Percentiles rank a stretch among this genome's conserved stretches.
Evolutionary conservation across 441 rosid genomes (phyloP).

Genomic region (Theobroma grandiflorum): DNA sequence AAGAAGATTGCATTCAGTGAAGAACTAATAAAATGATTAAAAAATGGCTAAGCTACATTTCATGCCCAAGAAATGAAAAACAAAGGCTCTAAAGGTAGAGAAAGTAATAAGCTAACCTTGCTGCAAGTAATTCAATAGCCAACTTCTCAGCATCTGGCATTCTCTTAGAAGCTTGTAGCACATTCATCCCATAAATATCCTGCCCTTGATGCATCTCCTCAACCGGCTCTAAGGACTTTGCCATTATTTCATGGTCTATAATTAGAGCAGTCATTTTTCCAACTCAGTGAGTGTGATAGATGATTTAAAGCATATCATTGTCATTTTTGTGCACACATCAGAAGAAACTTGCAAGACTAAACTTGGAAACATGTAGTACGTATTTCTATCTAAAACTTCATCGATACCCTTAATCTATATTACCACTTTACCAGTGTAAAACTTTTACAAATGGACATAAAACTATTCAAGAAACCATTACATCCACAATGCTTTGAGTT

Average conservation of each 20-base stretch:
- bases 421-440: neutral
- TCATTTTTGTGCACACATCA: constrained; percentile 13
- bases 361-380: neutral
- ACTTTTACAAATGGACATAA: neutral
- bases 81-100: neutral
- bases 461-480: neutral
- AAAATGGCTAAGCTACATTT: neutral
- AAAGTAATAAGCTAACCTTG: constrained; percentile 50
- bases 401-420: neutral
- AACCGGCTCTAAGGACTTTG: constrained; percentile 40
- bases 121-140: constrained; percentile 69
- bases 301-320: neutral
- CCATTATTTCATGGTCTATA: constrained; percentile 33
- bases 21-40: neutral
- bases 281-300: constrained; percentile 38
- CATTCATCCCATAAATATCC: constrained; percentile 26
- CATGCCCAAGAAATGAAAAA: constrained; percentile 9
- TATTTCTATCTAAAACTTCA: constrained; percentile 19
- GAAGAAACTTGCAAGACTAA: neutral
- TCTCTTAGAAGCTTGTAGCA: constrained; percentile 39
- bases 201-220: constrained; percentile 47
- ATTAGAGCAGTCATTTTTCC: constrained; percentile 34
- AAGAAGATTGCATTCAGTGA: neutral
- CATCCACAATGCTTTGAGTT: constrained; percentile 1
- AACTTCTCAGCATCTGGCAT: constrained; percentile 61